These are phyloP conservation scores for Syzygium malaccense DNA, from an alignment of 441 rosid species.

Conservation along the genomic window DNA sequence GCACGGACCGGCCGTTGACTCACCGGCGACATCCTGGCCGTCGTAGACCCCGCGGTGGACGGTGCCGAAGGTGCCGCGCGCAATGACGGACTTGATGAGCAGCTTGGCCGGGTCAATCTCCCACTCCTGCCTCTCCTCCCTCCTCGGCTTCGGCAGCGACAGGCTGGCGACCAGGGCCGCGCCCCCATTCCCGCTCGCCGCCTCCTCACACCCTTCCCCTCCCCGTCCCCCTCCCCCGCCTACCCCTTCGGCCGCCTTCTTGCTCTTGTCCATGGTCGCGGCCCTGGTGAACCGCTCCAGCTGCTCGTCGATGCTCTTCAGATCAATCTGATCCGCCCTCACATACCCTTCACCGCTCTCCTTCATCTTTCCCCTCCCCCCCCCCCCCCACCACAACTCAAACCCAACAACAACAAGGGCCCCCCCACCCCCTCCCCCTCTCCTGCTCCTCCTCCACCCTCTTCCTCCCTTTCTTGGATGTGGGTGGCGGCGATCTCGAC, in stretches of 20 bases:
- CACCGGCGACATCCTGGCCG: conserved; percentile 87
- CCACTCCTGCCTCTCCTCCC: conserved; percentile 65
- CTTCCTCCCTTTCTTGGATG: background rate
- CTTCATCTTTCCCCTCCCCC: conserved; percentile 35
- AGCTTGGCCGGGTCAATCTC: conserved; percentile 93
- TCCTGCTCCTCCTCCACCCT: background rate
- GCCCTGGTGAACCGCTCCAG: conserved; percentile 73
- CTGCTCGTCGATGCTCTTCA: conserved; percentile 89
- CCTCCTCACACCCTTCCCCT: background rate
- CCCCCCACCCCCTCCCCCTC: background rate
- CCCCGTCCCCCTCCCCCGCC: background rate
- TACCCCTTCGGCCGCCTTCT: conserved; percentile 7
- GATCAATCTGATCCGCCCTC: conserved; percentile 95
- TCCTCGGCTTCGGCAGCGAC: background rate
- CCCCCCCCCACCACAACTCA: background rate
- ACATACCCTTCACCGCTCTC: conserved; percentile 74
- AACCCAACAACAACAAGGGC: too few relatives aligned
- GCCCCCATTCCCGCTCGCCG: background rate
- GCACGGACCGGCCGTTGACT: conserved; percentile 11
- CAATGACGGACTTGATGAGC: conserved; percentile 69
- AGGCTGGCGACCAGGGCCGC: background rate
- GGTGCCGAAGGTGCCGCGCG: conserved; percentile 93
- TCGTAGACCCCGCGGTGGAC: conserved; percentile 95
- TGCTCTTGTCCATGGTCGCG: conserved; percentile 51
- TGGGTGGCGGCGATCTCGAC: background rate